Evolutionary conservation across 2,329 filamentous ascomycete genomes (phyloP).

Genomic region (Emergomyces africanus): DNA sequence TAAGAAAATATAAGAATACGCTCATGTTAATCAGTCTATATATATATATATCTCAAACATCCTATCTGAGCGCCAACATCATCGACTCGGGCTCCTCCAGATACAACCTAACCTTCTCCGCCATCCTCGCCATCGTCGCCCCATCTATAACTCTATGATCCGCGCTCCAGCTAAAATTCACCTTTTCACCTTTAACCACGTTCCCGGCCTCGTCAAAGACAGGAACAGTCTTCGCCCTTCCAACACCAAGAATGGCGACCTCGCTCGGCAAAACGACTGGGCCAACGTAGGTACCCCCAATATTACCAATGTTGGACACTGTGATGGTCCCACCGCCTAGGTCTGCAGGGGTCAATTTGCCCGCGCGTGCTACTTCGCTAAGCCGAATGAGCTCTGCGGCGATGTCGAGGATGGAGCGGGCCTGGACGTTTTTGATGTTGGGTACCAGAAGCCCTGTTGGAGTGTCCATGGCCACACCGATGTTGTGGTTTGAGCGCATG

Average conservation of each 20-base stretch:
- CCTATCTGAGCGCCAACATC: slow-evolving; percentile 67
- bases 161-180: slow-evolving; percentile 92
- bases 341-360: slow-evolving; percentile 62
- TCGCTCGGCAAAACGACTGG: slow-evolving; percentile 86
- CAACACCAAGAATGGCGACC: slow-evolving; percentile 83
- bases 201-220: slow-evolving; percentile 51
- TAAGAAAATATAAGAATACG: not conserved
- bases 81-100: slow-evolving; percentile 80
- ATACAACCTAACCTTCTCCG: slow-evolving; percentile 62
- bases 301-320: slow-evolving; percentile 89
- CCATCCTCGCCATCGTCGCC: slow-evolving; percentile 84
- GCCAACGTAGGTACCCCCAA: slow-evolving; percentile 82
- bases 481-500: slow-evolving; percentile 77
- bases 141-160: slow-evolving; percentile 93
- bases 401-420: slow-evolving; percentile 63
- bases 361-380: slow-evolving; percentile 57
- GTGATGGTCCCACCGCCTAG: slow-evolving; percentile 83
- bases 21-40: not conserved
- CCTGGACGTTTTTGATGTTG: slow-evolving; percentile 73
- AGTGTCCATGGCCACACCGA: slow-evolving; percentile 92
- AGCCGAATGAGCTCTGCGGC: slow-evolving; percentile 64
- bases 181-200: slow-evolving; percentile 64
- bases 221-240: slow-evolving; percentile 66
- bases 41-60: not conserved
- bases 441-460: slow-evolving; percentile 79